These are phyloP conservation scores for Vigna unguiculata DNA, from an alignment of 306 rosid genomes.

Conservation along the genomic window DNA sequence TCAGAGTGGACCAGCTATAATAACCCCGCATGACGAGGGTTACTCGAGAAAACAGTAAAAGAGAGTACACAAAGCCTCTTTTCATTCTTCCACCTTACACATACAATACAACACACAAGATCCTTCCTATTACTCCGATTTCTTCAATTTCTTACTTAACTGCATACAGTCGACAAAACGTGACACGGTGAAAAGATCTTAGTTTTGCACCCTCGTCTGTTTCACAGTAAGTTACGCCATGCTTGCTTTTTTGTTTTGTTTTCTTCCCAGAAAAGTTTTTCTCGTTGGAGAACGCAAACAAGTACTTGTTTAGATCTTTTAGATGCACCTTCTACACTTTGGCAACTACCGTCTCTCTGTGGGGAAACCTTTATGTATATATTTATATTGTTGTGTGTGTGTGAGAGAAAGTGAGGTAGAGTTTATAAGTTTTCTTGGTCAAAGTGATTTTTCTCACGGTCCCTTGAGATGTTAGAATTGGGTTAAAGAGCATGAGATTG, in stretches of 20 bases:
- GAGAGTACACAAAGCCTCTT: neutral
- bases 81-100: neutral
- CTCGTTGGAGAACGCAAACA: neutral
- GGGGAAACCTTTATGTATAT: neutral
- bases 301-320: neutral
- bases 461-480: neutral
- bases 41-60: neutral
- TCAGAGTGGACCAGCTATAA: neutral
- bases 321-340: neutral
- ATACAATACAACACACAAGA: neutral
- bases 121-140: neutral
- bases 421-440: neutral
- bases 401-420: neutral
- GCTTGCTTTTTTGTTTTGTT: neutral
- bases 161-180: neutral
- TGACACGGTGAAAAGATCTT: slow-evolving; percentile 1
- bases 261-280: neutral
- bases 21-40: neutral
- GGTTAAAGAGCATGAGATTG: neutral
- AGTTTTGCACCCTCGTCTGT: neutral
- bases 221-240: slow-evolving; percentile 37
- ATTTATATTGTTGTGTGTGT: neutral
- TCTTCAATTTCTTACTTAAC: slow-evolving; percentile 4
- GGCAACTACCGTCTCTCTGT: neutral
- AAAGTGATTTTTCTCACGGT: neutral